A percentile compares a stretch with the other conserved stretches of the same genome.
phyloP scores from a whole-genome alignment of 75 land plant genomes.

The Cryptomeria japonica region DNA sequence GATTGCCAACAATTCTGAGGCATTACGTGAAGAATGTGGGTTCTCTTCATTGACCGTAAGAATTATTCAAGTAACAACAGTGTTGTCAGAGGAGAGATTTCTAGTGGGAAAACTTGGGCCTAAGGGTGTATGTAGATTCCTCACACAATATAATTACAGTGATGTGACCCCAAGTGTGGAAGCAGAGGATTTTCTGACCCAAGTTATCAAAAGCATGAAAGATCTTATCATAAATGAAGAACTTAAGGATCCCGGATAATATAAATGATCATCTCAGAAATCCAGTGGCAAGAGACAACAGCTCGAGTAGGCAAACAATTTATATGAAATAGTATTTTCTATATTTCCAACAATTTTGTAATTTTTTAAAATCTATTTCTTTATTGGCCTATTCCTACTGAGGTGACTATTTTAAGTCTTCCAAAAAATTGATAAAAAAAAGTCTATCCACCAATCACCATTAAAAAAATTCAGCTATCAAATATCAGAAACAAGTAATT shows the following conservation, averaged over 20 bases:
- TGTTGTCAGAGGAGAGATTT: conserved; percentile 49
- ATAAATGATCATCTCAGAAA: not conserved
- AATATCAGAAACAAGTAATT: no score
- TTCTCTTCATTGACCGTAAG: conserved; percentile 47
- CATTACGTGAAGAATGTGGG: conserved; percentile 45
- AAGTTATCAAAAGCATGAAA: conserved; percentile 10
- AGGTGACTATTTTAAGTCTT: no score
- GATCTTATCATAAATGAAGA: not conserved
- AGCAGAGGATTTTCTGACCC: conserved; percentile 18
- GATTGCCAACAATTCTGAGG: conserved; percentile 48
- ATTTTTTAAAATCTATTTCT: no score
- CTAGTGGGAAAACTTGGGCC: conserved; percentile 35
- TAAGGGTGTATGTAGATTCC: conserved; percentile 53
- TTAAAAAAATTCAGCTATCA: no score
- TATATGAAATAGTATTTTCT: no score
- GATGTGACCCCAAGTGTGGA: conserved; percentile 27
- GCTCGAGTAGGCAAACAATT: conserved; percentile 28
- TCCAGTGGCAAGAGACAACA: not conserved
- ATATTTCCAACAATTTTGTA: no score
- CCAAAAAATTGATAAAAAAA: no score
- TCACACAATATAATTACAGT: conserved; percentile 54
- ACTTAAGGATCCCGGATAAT: not conserved
- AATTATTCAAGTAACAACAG: conserved; percentile 43
- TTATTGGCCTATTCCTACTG: no score
- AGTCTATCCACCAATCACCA: no score